These are phyloP conservation scores for Clavispora carvajalis DNA, from an alignment of 805 yeast genomes.

Conservation along the genomic window DNA sequence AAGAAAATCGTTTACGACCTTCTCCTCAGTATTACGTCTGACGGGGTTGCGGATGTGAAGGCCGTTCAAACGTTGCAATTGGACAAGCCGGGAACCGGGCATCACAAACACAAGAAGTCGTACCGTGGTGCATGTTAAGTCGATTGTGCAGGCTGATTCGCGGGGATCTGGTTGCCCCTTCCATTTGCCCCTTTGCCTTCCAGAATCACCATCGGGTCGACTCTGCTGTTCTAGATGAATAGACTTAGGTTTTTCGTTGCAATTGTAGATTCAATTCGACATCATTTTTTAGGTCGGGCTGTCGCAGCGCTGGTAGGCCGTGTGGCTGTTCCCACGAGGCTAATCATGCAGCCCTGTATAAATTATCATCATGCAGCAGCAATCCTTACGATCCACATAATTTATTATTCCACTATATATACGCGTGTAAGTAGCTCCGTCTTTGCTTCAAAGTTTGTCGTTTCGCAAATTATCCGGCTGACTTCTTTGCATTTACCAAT, in stretches of 20 bases:
- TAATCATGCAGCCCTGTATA: neutral
- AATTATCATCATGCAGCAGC: neutral
- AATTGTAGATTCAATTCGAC: too few relatives aligned
- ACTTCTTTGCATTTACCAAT: neutral
- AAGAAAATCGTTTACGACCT: conserved; percentile 41
- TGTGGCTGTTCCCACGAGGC: neutral
- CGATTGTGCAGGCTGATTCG: neutral
- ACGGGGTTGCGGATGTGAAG: conserved; percentile 42
- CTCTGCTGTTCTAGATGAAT: too few relatives aligned
- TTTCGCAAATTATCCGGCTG: too few relatives aligned
- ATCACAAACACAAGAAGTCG: conserved; percentile 22
- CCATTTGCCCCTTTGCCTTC: too few relatives aligned
- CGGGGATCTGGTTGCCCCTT: neutral
- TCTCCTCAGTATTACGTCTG: conserved; percentile 50
- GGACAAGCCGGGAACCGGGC: conserved; percentile 18
- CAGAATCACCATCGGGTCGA: too few relatives aligned
- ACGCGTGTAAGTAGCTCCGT: too few relatives aligned
- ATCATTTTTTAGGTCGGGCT: too few relatives aligned
- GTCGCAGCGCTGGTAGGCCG: too few relatives aligned
- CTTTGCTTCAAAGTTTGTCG: too few relatives aligned
- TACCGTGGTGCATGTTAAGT: conserved; percentile 34
- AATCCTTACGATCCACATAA: neutral
- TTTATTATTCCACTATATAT: neutral
- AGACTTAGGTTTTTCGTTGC: too few relatives aligned
- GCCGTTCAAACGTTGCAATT: conserved; percentile 16